Evolutionary conservation across 306 rosid species (phyloP).

Genomic region (Quercus parvula): DNA sequence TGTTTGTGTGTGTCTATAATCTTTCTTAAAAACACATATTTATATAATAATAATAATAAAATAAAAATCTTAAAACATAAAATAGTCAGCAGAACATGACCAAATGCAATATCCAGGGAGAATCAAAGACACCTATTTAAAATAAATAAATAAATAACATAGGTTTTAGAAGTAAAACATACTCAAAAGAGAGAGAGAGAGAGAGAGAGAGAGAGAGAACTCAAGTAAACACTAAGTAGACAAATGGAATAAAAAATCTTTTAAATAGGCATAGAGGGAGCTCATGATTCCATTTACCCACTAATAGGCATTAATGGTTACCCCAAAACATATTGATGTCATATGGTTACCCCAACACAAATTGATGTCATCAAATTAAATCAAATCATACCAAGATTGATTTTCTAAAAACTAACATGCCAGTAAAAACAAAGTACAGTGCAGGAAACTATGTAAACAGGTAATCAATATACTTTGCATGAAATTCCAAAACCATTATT

Average conservation of each 20-base stretch:
- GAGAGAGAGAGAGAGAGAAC: neutral
- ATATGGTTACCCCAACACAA: neutral
- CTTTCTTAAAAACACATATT: too few relatives aligned
- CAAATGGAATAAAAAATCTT: neutral
- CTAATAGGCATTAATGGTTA: neutral
- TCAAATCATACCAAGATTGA: neutral
- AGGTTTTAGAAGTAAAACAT: neutral
- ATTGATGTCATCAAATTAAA: neutral
- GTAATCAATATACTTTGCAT: neutral
- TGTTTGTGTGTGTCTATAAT: neutral
- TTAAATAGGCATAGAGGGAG: neutral
- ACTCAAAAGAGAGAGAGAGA: neutral
- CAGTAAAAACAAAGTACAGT: constrained; percentile 5
- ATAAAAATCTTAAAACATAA: neutral
- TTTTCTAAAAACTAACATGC: neutral
- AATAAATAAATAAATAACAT: neutral
- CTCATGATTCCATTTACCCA: neutral
- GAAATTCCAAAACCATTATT: constrained; percentile 11
- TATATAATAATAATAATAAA: too few relatives aligned
- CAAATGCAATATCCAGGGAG: neutral
- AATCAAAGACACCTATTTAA: neutral
- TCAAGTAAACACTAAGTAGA: neutral
- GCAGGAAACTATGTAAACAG: constrained; percentile 1
- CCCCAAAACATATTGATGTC: neutral
- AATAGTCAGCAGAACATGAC: neutral